Evolutionary conservation across 2,329 filamentous ascomycete genomes (phyloP).

Genomic region (Monosporascus sp.): DNA sequence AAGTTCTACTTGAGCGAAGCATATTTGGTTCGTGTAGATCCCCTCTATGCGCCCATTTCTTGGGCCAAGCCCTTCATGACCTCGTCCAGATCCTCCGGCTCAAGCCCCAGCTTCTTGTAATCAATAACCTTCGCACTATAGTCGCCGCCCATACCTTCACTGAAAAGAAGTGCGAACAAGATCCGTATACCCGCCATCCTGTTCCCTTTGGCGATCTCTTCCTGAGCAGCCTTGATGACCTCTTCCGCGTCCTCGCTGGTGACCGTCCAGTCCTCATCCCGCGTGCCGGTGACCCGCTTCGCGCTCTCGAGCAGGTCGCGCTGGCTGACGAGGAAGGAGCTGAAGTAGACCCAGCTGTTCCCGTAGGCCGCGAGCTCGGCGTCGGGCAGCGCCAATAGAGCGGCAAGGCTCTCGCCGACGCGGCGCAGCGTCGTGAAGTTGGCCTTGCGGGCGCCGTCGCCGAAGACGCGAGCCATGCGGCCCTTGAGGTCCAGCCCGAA

Average conservation of each 20-base stretch:
- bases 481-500: conserved; percentile 27
- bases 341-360: conserved; percentile 29
- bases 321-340: conserved; percentile 31
- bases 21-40: too few relatives aligned
- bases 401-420: conserved; percentile 30
- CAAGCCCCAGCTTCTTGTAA: conserved; percentile 20
- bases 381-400: conserved; percentile 29
- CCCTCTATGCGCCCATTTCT: conserved; percentile 1
- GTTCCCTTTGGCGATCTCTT: conserved; percentile 10
- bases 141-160: conserved; percentile 27
- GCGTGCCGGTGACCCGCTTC: conserved; percentile 26
- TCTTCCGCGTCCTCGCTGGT: conserved; percentile 15
- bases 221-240: conserved; percentile 6
- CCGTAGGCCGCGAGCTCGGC: conserved; percentile 20
- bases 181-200: conserved; percentile 8
- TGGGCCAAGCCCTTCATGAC: conserved; percentile 13
- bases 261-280: conserved; percentile 24
- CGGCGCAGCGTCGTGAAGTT: conserved; percentile 26
- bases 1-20: too few relatives aligned
- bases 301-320: conserved; percentile 29
- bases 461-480: conserved; percentile 24
- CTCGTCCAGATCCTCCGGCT: conserved; percentile 24
- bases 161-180: conserved; percentile 24
- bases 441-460: conserved; percentile 22
- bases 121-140: conserved; percentile 26